phyloP scores from a whole-genome alignment of 2,329 filamentous ascomycete genomes.

The Colletotrichum echinochloae region DNA sequence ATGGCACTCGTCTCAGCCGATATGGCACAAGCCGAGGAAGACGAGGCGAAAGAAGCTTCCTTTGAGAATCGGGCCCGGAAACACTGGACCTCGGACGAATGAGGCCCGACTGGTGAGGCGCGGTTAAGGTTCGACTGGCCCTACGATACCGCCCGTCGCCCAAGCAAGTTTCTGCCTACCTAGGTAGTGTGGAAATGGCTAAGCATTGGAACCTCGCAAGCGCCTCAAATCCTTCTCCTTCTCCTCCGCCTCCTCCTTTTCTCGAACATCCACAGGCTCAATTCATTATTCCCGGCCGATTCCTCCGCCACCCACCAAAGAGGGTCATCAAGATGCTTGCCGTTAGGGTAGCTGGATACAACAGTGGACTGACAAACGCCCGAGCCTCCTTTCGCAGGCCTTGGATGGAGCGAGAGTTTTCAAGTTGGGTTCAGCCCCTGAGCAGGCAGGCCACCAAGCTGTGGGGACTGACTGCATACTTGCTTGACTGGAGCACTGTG shows the following conservation, averaged over 20 bases:
- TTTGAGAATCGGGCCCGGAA: not conserved
- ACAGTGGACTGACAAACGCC: conserved; percentile 10
- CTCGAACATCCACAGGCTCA: conserved; percentile 1
- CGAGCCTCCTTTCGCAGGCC: not conserved
- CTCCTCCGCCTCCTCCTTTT: not conserved
- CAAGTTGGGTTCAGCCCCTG: not conserved
- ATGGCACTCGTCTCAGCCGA: not conserved
- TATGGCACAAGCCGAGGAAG: not conserved
- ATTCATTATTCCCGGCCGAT: conserved; percentile 23
- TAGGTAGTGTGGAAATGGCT: conserved; percentile 6
- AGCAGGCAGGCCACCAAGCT: not conserved
- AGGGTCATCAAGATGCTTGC: too few species aligned
- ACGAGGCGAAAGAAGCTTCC: conserved; percentile 9
- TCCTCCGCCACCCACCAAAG: too few species aligned
- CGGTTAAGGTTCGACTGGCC: conserved; percentile 19
- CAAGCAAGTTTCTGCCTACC: not conserved
- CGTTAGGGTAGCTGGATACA: not conserved
- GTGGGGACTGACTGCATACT: not conserved
- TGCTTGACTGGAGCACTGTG: not conserved
- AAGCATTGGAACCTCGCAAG: conserved; percentile 7
- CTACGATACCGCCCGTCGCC: conserved; percentile 12
- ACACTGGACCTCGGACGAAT: not conserved
- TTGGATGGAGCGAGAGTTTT: not conserved
- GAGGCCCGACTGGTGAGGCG: conserved; percentile 17
- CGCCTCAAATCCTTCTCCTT: not conserved